Base-by-base conservation (phyloP, 768 basidiomycete genomes). In the Pleurotus platypus region DNA sequence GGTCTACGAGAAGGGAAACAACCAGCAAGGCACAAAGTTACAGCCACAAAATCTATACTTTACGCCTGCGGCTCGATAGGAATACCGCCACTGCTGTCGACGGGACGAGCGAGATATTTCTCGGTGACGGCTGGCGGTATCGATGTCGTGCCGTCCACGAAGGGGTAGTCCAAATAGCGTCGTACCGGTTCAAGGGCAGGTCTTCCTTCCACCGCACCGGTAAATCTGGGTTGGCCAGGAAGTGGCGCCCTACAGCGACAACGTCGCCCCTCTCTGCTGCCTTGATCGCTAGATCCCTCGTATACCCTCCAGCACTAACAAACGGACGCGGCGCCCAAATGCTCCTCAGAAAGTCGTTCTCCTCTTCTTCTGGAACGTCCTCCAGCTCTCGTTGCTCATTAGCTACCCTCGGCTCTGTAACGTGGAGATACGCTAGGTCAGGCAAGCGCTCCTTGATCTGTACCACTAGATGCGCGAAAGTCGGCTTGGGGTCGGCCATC, bases 401-500 rank as follows among this genome's bases (percentile, higher is more conserved):
- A 20, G 64, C 61, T 9, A 69, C 56, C 3, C 72, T 68, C 9
- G 78, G 71, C 59, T 84, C 80, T 45, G 75, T 64, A 18, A 77
- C 60, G 58, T 85, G 84, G 4, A 86, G 59, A 67, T 85, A 87
- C 0, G 82, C 81, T 20, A 76, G 60, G 27, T 75, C 56, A 4
- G 83, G 78, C 60, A 77, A 72, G 6, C 59, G 58, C 13, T 66
- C 56, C 35, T 67, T 69, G 22, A 87, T 58, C 42, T 75, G 55
- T 4, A 69, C 54, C 18, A 80, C 74, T 35, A 87, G 60, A 66
- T 85, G 75, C 0, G 72, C 60, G 70, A 82, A 89, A 7, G 79
- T 80, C 0, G 84, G 81, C 2, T 76, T 68, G 0, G 84, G 85
- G 57, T 87, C 75, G 2, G 63, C 60, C 80, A 83, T 82, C 5